Evolutionary conservation across 805 yeast species (phyloP).

Genomic region (Cyberlindnera euphorbiiphila): DNA sequence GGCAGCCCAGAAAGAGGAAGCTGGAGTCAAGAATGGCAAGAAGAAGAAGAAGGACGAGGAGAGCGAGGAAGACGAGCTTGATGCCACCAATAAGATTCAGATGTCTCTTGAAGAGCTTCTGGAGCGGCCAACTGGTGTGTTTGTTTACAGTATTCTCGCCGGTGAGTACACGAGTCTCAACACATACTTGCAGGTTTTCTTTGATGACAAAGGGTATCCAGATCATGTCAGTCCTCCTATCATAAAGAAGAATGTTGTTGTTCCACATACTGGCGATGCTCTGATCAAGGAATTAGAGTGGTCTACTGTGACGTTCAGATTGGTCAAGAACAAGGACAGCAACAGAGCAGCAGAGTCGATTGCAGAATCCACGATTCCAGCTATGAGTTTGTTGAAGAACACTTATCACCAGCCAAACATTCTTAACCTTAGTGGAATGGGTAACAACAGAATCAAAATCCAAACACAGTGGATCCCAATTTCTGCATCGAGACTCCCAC

Average conservation of each 20-base stretch:
- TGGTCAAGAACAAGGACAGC: conserved; percentile 50
- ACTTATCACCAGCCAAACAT: conserved; percentile 61
- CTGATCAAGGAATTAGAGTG: conserved; percentile 72
- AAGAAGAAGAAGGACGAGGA: conserved; percentile 31
- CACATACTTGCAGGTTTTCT: conserved; percentile 66
- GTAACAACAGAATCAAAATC: conserved; percentile 49
- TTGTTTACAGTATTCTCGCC: conserved; percentile 61
- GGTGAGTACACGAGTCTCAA: conserved; percentile 54
- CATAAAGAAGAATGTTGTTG: conserved; percentile 28
- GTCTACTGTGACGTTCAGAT: conserved; percentile 61
- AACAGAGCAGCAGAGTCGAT: conserved; percentile 55
- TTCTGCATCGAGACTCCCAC: conserved; percentile 54
- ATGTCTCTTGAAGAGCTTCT: conserved; percentile 56
- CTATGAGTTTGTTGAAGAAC: conserved; percentile 58
- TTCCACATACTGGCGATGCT: conserved; percentile 65
- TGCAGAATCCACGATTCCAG: conserved; percentile 63
- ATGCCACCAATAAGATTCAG: conserved; percentile 38
- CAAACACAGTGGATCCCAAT: conserved; percentile 81
- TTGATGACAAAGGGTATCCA: conserved; percentile 71
- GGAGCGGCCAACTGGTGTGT: conserved; percentile 67
- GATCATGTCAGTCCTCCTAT: conserved; percentile 55
- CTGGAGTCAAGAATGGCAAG: conserved; percentile 21
- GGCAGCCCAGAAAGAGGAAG: conserved; percentile 31
- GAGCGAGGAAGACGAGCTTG: conserved; percentile 35
- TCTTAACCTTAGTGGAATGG: conserved; percentile 51